Percentiles rank a stretch among this genome's conserved stretches.
These are phyloP conservation scores for Volvox africanus DNA, from an alignment of 139 green algal genomes.

Conservation along the genomic window DNA sequence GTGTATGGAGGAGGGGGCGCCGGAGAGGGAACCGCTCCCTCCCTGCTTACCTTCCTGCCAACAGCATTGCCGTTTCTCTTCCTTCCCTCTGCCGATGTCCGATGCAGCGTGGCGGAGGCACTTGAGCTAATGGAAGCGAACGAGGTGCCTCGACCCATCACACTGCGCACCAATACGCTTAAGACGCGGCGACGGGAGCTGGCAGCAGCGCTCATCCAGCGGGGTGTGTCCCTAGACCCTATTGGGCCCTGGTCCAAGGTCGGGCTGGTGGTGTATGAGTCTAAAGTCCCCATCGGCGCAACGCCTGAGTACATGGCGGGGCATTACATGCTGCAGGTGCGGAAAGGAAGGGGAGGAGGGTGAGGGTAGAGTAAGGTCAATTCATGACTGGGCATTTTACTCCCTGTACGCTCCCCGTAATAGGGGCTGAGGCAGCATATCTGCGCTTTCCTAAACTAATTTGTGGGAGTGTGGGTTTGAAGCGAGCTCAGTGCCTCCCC, in stretches of 20 bases:
- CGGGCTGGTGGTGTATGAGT: constrained; percentile 97
- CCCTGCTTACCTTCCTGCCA: neutral
- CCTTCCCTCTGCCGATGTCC: too few relatives aligned
- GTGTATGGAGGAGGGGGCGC: too few relatives aligned
- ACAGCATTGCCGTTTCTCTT: neutral
- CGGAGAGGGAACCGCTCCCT: too few relatives aligned
- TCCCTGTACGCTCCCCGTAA: too few relatives aligned
- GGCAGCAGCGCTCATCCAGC: constrained; percentile 94
- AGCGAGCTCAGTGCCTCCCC: too few relatives aligned
- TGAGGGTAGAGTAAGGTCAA: neutral
- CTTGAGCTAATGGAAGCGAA: constrained; percentile 91
- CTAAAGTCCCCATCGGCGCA: constrained; percentile 96
- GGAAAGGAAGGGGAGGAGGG: neutral
- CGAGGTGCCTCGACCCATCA: constrained; percentile 79
- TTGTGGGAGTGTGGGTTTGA: too few relatives aligned
- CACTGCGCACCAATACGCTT: constrained; percentile 89
- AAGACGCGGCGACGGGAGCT: constrained; percentile 94
- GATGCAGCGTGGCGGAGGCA: constrained; percentile 70
- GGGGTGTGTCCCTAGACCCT: constrained; percentile 98
- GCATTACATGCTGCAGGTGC: constrained; percentile 98
- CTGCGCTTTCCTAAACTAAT: too few relatives aligned
- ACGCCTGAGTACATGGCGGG: constrained; percentile 99
- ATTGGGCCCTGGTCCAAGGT: constrained; percentile 53
- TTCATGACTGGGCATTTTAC: too few relatives aligned
- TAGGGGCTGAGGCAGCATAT: too few relatives aligned